Evolutionary conservation across 176 grass and related monocot species (phyloP).

Genomic region (Phragmites australis): DNA sequence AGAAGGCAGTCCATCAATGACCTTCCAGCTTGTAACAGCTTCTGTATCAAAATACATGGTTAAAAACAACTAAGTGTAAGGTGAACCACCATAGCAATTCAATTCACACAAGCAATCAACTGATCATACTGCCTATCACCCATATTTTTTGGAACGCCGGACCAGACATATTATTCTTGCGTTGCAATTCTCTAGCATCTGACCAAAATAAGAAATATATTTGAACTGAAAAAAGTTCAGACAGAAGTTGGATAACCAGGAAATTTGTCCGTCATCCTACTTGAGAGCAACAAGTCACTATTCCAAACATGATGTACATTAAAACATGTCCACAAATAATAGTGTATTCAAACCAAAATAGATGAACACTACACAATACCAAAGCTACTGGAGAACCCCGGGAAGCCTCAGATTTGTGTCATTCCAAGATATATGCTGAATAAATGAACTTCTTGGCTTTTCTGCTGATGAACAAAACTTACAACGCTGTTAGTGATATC

Average conservation of each 20-base stretch:
- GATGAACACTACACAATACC: slow-evolving; percentile 16
- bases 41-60: too few relatives aligned
- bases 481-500: slow-evolving; percentile 37
- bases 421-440: slow-evolving; percentile 39
- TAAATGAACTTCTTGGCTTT: slow-evolving; percentile 42
- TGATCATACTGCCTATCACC: background rate
- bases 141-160: too few relatives aligned
- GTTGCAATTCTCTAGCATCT: background rate
- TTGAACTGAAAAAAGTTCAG: background rate
- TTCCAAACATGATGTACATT: slow-evolving; percentile 15
- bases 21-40: too few relatives aligned
- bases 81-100: too few relatives aligned
- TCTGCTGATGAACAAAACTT: slow-evolving; percentile 59
- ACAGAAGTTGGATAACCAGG: background rate
- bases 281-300: background rate
- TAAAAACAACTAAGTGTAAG: too few relatives aligned
- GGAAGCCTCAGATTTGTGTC: slow-evolving; percentile 19
- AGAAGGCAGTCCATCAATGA: too few relatives aligned
- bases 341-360: background rate
- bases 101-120: background rate
- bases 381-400: slow-evolving; percentile 19
- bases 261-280: background rate
- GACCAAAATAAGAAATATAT: background rate
- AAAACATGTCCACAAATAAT: background rate
- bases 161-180: background rate